Evolutionary conservation across 2,329 filamentous ascomycete genomes (phyloP), one percentile per base, ranked within the genome.

Genomic region (Coniochaeta hoffmannii): DNA sequence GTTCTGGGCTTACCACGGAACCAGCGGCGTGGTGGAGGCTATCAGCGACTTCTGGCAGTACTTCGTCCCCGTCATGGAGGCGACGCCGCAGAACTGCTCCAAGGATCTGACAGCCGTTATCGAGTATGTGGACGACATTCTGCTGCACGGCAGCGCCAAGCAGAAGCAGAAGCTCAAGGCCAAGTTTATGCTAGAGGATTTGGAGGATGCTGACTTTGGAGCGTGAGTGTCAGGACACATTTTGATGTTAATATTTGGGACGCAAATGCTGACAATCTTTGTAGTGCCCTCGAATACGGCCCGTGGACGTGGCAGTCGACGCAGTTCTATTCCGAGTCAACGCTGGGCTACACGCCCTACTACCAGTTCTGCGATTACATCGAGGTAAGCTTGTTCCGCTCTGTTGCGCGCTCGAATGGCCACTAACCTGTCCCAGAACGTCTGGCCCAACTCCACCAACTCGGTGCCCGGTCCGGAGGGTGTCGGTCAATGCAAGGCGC

Each of bases 271-370:
- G 49, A 51, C 28, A 19, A n/a, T 14, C 28, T 4, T 5, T 51
- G 49, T 54, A 74, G 73, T 53, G 77, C 76, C 1, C 68, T 85
- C 30, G 71, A 78, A 61, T 76, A 76, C 51, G 81, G 79, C 2
- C 81, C 80, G 0, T 82, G 75, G 72, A 62, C 74, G 7, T 84
- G 81, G 79, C 81, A 84, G 63, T 83, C 63, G 74, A 73, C 61
- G 70, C 69, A 51, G n/a, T 51, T 51, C 49, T 51, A 51, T 28
- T 26, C 28, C 49, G 49, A 51, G 49, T 31, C 26, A 5, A 51
- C 49, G 10, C 26, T 51, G 8, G 66, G 68, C 22, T 74, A 38
- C 71, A 72, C 76, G 68, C 57, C 74, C 62, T 77, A 80, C 64
- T 79, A 53, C 62, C 60, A 73, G 56, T 79, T 75, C 62, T 76